Conservation (phyloP, 192 early-diverging fungal species). For the Coemansia sp. region DNA sequence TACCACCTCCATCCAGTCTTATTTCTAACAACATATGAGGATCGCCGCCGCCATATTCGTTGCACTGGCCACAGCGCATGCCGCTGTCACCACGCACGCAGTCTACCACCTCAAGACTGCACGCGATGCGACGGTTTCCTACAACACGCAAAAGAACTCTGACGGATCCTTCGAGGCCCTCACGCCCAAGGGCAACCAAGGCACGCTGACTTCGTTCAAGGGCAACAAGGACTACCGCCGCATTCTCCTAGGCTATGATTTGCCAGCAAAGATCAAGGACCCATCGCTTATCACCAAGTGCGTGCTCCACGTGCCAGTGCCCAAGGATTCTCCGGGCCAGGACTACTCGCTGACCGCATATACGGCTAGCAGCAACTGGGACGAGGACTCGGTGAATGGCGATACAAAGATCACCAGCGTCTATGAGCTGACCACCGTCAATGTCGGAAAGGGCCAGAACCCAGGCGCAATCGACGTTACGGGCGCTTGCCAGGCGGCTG, state of each 20-base stretch:
- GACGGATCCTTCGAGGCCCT: conserved; percentile 16
- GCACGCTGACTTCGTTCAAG: conserved; percentile 17
- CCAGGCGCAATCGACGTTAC: conserved; percentile 27
- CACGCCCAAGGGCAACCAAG: conserved; percentile 18
- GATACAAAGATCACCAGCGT: conserved; percentile 2
- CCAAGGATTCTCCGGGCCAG: conserved; percentile 1
- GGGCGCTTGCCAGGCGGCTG: conserved; percentile 22
- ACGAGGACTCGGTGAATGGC: conserved; percentile 26
- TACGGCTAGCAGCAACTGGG: conserved; percentile 32
- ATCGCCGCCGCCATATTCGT: conserved; percentile 1
- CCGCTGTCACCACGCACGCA: not conserved
- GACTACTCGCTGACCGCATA: conserved; percentile 33
- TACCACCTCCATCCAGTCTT: too few relatives aligned
- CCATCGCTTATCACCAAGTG: conserved; percentile 23
- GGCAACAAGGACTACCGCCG: conserved; percentile 15
- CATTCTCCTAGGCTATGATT: conserved; percentile 39
- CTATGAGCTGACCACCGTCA: not conserved
- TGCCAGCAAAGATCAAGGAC: conserved; percentile 12
- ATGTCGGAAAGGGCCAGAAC: not conserved
- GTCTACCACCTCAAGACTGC: conserved; percentile 11
- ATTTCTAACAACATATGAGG: conserved; percentile 22
- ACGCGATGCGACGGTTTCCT: conserved; percentile 32
- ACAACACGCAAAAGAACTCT: conserved; percentile 10
- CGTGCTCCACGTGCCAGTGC: conserved; percentile 25
- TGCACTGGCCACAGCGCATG: not conserved